Percentiles rank a stretch among this genome's conserved stretches.
Evolutionary conservation across 768 basidiomycete species (phyloP).

Genomic region (Lyophyllum decastes): DNA sequence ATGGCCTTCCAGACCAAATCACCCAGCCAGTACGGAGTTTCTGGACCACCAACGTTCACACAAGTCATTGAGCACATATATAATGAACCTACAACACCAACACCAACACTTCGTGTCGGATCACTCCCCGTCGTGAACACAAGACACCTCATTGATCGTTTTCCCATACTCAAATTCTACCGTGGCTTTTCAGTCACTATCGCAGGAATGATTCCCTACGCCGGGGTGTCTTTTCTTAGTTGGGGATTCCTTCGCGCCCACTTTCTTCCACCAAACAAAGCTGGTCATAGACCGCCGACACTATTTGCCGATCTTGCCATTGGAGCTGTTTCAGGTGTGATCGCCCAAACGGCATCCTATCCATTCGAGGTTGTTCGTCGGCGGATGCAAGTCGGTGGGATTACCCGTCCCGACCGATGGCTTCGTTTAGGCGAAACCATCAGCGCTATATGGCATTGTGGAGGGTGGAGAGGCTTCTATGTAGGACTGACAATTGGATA

Average conservation of each 20-base stretch:
- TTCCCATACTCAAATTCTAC: constrained; percentile 89
- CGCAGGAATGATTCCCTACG: constrained; percentile 92
- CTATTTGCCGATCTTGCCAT: constrained; percentile 70
- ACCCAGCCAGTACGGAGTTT: constrained; percentile 18
- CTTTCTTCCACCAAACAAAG: constrained; percentile 48
- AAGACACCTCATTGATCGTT: constrained; percentile 50
- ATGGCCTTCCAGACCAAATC: constrained; percentile 81
- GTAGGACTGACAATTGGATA: constrained; percentile 91
- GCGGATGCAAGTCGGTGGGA: constrained; percentile 93
- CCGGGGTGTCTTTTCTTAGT: constrained; percentile 90
- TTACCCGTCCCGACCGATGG: constrained; percentile 75
- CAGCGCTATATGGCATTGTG: constrained; percentile 57
- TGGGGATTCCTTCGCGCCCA: constrained; percentile 79
- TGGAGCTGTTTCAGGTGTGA: constrained; percentile 83
- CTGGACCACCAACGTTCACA: constrained; percentile 49
- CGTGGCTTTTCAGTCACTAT: constrained; percentile 96
- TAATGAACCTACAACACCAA: constrained; percentile 50
- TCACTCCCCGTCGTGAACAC: constrained; percentile 19
- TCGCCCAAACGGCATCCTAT: constrained; percentile 89
- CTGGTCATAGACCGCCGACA: constrained; percentile 38
- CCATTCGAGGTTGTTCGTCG: constrained; percentile 93
- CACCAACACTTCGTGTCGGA: constrained; percentile 24
- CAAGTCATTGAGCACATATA: constrained; percentile 68
- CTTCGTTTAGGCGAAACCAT: constrained; percentile 80
- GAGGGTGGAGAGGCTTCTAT: constrained; percentile 89